Evolutionary conservation across 805 yeast genomes (phyloP).

Genomic region (Yarrowia porcina): DNA sequence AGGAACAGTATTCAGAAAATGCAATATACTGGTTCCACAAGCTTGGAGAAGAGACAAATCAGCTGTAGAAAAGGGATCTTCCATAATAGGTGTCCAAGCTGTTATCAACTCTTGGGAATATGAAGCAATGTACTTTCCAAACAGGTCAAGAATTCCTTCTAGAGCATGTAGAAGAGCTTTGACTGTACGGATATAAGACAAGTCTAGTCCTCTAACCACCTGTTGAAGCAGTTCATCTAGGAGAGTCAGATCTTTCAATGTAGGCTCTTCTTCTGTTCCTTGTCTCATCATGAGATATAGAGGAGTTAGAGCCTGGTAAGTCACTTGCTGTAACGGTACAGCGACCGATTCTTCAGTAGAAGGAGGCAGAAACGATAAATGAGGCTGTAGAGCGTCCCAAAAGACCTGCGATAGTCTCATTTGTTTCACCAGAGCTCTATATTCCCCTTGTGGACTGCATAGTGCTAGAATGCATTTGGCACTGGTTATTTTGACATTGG

Average conservation of each 20-base stretch:
- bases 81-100: slow-evolving; percentile 12
- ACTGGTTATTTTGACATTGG: slow-evolving; percentile 33
- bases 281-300: slow-evolving; percentile 8
- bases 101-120: not conserved
- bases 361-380: slow-evolving; percentile 38
- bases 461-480: slow-evolving; percentile 26
- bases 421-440: slow-evolving; percentile 18
- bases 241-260: not conserved
- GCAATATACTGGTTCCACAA: not conserved
- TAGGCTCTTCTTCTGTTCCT: not conserved
- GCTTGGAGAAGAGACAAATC: not conserved
- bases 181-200: not conserved
- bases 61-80: slow-evolving; percentile 14
- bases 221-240: slow-evolving; percentile 6
- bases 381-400: slow-evolving; percentile 34
- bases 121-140: not conserved
- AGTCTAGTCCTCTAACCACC: not conserved
- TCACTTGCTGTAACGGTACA: not conserved
- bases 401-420: slow-evolving; percentile 36
- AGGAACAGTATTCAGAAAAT: not conserved
- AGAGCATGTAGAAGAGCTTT: slow-evolving; percentile 4
- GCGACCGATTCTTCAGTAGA: slow-evolving; percentile 4
- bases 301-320: not conserved
- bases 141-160: not conserved
- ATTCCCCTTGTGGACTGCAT: slow-evolving; percentile 17